Percentiles rank a stretch among this genome's conserved stretches.
Conservation (phyloP, 192 early-diverging fungal genomes). For the Umbelopsis sp. region DNA sequence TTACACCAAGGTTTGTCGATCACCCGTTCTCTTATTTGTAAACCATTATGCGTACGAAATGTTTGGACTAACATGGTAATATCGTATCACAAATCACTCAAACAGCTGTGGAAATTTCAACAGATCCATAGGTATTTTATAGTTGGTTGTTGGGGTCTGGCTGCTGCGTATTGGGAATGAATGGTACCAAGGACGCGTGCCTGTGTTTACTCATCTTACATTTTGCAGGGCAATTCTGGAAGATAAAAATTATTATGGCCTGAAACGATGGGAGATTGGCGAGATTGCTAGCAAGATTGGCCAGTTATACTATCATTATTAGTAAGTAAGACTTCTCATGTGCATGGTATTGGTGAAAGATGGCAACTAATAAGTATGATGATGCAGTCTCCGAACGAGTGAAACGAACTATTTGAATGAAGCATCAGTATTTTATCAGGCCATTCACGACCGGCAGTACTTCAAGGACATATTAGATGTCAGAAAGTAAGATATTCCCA, state of each 20-base stretch:
- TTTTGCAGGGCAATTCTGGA: constrained; percentile 74
- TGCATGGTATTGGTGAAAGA: constrained; percentile 58
- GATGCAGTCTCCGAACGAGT: constrained; percentile 77
- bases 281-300: constrained; percentile 99
- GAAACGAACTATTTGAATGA: constrained; percentile 97
- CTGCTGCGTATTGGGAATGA: no score
- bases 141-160: no score
- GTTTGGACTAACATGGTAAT: not conserved
- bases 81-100: not conserved
- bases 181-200: no score
- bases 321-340: constrained; percentile 50
- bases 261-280: constrained; percentile 97
- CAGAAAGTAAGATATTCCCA: constrained; percentile 69
- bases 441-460: constrained; percentile 91
- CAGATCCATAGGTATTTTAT: constrained; percentile 85
- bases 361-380: no score
- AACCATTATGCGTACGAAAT: not conserved
- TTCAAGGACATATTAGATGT: constrained; percentile 93
- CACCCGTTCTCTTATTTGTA: not conserved
- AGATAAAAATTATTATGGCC: constrained; percentile 84
- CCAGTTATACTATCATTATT: constrained; percentile 84
- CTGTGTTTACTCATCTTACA: no score
- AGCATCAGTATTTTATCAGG: constrained; percentile 95
- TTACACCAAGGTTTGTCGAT: constrained; percentile 73
- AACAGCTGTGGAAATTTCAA: constrained; percentile 92